These are phyloP conservation scores for Mediolabrus comicus DNA, from an alignment of 108 stramenopile species.

Conservation along the genomic window DNA sequence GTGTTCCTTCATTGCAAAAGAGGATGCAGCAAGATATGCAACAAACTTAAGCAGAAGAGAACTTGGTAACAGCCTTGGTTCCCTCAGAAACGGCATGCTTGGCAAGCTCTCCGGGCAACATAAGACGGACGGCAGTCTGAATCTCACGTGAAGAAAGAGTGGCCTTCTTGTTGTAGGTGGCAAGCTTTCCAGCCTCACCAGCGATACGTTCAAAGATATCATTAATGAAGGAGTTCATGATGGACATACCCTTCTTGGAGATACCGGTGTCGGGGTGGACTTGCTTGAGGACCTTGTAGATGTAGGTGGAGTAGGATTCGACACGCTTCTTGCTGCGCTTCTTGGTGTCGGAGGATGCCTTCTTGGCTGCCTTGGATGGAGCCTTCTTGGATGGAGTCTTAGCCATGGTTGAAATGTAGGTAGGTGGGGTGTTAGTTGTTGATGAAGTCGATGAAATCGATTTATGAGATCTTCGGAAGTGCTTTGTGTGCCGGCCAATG, in stretches of 20 bases:
- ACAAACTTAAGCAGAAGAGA: constrained; percentile 46
- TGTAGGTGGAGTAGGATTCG: constrained; percentile 89
- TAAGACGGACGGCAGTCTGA: constrained; percentile 92
- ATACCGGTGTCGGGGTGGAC: constrained; percentile 90
- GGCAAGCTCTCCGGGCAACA: constrained; percentile 91
- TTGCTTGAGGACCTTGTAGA: constrained; percentile 93
- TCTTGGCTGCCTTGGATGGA: constrained; percentile 36
- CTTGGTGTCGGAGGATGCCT: constrained; percentile 24
- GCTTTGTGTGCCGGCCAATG: no score
- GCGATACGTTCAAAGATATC: constrained; percentile 93
- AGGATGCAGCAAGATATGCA: background rate
- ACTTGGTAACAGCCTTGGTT: constrained; percentile 71
- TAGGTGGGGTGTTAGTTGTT: background rate
- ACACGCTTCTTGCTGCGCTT: constrained; percentile 73
- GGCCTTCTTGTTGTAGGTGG: constrained; percentile 93
- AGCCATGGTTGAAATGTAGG: constrained; percentile 45
- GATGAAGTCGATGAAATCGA: constrained; percentile 4
- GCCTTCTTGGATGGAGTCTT: constrained; percentile 70
- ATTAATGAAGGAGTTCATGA: constrained; percentile 96
- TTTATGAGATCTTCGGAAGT: background rate
- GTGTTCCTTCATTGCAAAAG: background rate
- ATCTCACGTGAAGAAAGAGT: constrained; percentile 89
- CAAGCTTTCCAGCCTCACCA: constrained; percentile 85
- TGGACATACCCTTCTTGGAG: constrained; percentile 91
- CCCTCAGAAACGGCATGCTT: constrained; percentile 86